Base-by-base conservation (phyloP, 2,329 filamentous ascomycete species). In the Talaromyces marneffei region DNA sequence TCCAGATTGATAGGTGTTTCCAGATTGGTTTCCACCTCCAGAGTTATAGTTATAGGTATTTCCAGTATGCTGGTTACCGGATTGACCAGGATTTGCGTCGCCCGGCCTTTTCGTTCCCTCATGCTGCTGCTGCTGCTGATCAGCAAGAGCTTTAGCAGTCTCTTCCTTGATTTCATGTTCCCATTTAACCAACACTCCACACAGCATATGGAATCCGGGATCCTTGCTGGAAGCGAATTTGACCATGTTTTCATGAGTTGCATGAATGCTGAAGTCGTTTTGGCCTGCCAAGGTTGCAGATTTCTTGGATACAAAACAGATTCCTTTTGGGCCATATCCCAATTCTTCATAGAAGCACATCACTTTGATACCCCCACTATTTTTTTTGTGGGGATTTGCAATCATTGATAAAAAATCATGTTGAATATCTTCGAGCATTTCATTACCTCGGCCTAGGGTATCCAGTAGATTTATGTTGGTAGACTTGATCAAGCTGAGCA, bases 401-500 rank as follows among this genome's bases (percentile, higher is more conserved):
- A 58, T 18, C 56, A 58, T 27, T 8, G 56, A 57, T 10, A 14
- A 20, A 20, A 59, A 59, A 2, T 39, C 31, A 10, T 10, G 9
- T 3, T 50, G 44, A 9, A 39, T 52, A 1, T 10, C 42, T 52
- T 50, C 14, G 3, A 59, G 57, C 14, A 59, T 4, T 33, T 39
- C 5, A 44, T 18, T 37, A 18, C 50, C 42, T 6, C 9, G 3
- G 16, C 16, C 10, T 10, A 59, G 57, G 20, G 39, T 23, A 5
- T 52, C 8, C 31, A 59, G 8, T 25, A 59, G 42, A 8, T 6
- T 29, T 23, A 14, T 56, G 20, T 66, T 66, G 3, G 58, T 63
- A 7, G 54, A 62, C 42, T 63, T 66, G 9, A 67, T 18, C 2
- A 68, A 23, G 1, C 64, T 57, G 40, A 68, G 58, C 20, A 63